Base-by-base conservation (phyloP, 257 asterid species). In the Asclepias syriaca region DNA sequence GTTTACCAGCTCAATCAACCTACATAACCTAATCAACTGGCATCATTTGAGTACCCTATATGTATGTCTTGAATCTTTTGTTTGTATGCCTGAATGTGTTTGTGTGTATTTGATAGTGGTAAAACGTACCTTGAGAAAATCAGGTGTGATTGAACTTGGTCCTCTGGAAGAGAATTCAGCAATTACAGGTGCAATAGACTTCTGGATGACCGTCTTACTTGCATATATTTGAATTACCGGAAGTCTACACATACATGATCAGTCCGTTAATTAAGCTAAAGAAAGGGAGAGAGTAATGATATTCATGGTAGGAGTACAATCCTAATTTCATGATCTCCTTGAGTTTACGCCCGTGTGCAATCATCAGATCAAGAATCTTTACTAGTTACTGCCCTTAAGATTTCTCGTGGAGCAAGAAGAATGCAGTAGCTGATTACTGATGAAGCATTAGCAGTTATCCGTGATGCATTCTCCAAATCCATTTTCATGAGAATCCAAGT, bases 101-200 rank as follows among this genome's bases (percentile, higher is more conserved):
- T 43, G 1, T 43, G 11, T 1, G 21, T 51, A 15, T n/a, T 15
- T 53, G 57, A 16, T 16, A 53, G 55, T 18, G 9, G 27, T 22
- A 27, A 9, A 57, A 24, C 24, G 64, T 74, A 88, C 94, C 91
- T 87, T 87, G 53, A 89, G 87, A 64, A 85, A 73, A 75, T 81
- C 88, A 3, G 54, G 75, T 14, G 92, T 82, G 11, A 85, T 71
- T 24, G 88, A 82, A 72, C 86, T 87, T 10, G 96, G 96, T 19
- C 96, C 93, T 63, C 91, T 78, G 1, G 93, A 89, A 71, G 91
- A 87, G 69, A 87, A 89, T 21, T 88, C 83, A 63, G 75, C 90
- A 13, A 89, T 86, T 65, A 76, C 86, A 0, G 93, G 93, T 54
- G 91, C 88, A 0, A n/a, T 3, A 11, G 39, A 58, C 2, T 58